Evolutionary conservation across 169 alveolate species (phyloP), one percentile per base, ranked within the genome.

Genomic region (Theileria parva): DNA sequence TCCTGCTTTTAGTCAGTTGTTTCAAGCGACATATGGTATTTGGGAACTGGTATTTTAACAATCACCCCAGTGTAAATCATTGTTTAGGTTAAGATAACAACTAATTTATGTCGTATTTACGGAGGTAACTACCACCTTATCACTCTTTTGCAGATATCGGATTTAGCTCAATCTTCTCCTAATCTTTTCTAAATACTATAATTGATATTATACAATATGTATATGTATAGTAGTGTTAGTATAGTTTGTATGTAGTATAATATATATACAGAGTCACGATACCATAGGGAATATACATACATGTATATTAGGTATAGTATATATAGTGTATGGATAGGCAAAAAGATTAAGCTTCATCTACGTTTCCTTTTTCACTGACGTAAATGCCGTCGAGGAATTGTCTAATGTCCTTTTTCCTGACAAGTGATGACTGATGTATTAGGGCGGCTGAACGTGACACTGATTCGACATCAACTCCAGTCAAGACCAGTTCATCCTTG

Each of bases 381-480:
- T 98, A 98, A 85, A 98, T 96, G 76, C 99, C 99, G 90, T 98
- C 99, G 88, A 98, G 95, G 95, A 98, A 98, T 94, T 97, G 96
- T 85, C 99, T 96, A 70, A 97, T 96, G 95, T 98, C 99, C 95
- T 98, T 98, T 88, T 97, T 93, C 83, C 98, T 97, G 71, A 98
- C 99, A 32, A 95, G 94, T 80, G 98, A 95, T 39, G 98, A 95
- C 92, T 98, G 99, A 92, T 97, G 98, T 83, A 98, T 97, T 74
- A 97, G 94, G 1, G 99, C 99, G 79, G 98, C 99, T 44, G 99
- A 96, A 60, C 98, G 95, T 28, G 99, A 98, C 34, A 98, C 99
- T 84, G 88, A 91, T 91, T 97, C 99, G 73, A 96, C 91, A 88
- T 98, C 99, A 61, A 97, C 96, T 55, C 99, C 99, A 61, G 95